Percentiles rank a stretch among this genome's conserved stretches.
Evolutionary conservation across 257 asterid species (phyloP).

Genomic region (Nicotiana tabacum): DNA sequence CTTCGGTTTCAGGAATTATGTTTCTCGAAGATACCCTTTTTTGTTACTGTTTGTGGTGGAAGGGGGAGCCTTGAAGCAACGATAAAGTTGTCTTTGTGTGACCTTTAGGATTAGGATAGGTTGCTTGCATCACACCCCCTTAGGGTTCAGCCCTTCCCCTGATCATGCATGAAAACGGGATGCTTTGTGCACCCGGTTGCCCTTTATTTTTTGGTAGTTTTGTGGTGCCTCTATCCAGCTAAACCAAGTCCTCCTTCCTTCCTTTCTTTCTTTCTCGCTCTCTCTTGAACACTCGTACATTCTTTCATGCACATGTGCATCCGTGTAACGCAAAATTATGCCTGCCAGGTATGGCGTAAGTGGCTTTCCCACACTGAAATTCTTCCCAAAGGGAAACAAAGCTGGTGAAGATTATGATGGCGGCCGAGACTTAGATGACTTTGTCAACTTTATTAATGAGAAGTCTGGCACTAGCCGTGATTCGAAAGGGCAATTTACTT

Average conservation of each 20-base stretch:
- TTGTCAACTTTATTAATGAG: conserved; percentile 80
- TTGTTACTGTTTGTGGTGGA: background rate
- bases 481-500: conserved; percentile 66
- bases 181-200: too few species aligned
- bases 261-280: background rate
- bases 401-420: conserved; percentile 93
- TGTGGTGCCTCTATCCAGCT: background rate
- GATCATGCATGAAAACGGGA: too few species aligned
- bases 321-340: background rate
- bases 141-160: too few species aligned
- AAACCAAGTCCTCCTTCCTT: background rate
- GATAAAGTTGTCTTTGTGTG: too few species aligned
- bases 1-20: background rate
- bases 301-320: background rate
- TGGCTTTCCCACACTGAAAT: conserved; percentile 64
- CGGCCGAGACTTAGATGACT: conserved; percentile 57
- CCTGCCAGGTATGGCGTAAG: conserved; percentile 47
- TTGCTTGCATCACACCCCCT: too few species aligned
- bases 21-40: background rate
- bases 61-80: too few species aligned
- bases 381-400: conserved; percentile 92
- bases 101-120: too few species aligned
- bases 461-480: conserved; percentile 87
- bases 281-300: background rate
- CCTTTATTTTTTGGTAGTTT: background rate